phyloP scores from a whole-genome alignment of 176 grass and related monocot genomes.

The Carex kokanica region DNA sequence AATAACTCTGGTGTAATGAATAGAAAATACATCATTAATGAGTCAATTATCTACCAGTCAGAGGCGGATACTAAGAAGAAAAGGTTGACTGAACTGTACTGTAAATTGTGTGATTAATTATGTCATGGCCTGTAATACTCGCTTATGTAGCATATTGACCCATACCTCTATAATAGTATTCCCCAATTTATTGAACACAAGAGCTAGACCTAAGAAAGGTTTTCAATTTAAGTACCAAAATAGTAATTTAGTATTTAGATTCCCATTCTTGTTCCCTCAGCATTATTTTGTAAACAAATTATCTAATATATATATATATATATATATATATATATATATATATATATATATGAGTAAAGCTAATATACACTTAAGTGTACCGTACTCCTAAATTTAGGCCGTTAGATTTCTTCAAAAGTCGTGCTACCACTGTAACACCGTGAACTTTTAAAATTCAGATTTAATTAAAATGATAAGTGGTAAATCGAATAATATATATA shows the following conservation, averaged over 20 bases:
- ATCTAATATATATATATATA: neutral
- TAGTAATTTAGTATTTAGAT: neutral
- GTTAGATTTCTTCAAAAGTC: no score
- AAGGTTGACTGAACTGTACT: slow-evolving; percentile 7
- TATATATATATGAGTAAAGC: no score
- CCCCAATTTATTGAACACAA: neutral
- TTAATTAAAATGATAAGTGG: no score
- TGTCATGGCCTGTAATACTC: neutral
- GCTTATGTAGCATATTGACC: neutral
- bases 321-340: no score
- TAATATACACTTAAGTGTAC: no score
- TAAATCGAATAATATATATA: no score
- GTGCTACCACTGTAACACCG: no score
- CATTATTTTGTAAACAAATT: neutral
- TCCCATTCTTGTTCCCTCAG: neutral
- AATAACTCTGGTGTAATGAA: neutral
- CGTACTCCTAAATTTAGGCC: no score
- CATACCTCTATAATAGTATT: slow-evolving; percentile 8
- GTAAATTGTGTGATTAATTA: slow-evolving; percentile 19
- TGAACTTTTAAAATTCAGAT: no score
- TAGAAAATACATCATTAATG: neutral
- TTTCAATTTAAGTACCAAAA: neutral
- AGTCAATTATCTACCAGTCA: neutral
- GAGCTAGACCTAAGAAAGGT: neutral
- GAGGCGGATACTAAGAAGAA: neutral